Evolutionary conservation across 192 early-diverging fungal genomes (phyloP).

Genomic region (Backusella australiensis): DNA sequence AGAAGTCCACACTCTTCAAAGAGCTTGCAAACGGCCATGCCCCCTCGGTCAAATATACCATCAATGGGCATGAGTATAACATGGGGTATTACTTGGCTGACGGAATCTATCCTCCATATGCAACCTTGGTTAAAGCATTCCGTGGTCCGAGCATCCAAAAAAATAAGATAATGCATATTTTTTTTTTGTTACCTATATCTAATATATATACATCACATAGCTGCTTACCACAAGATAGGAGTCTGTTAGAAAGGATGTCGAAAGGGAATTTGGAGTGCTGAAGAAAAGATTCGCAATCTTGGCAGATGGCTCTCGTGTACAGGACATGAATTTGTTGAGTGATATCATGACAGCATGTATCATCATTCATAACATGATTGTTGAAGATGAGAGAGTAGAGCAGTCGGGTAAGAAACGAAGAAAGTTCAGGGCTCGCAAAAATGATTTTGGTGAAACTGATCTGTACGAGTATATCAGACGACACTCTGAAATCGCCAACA

Average conservation of each 20-base stretch:
- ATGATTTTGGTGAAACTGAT: no score
- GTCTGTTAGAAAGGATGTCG: not conserved
- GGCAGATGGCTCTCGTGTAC: no score
- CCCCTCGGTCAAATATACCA: not conserved
- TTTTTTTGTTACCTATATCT: no score
- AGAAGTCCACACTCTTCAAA: not conserved
- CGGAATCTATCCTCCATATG: not conserved
- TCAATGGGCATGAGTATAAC: not conserved
- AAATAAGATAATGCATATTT: not conserved
- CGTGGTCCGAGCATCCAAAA: not conserved
- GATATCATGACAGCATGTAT: not conserved
- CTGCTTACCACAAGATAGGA: not conserved
- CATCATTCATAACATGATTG: not conserved
- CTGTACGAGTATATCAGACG: no score
- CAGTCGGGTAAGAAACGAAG: no score
- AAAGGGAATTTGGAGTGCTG: not conserved
- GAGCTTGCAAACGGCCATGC: not conserved
- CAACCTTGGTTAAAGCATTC: not conserved
- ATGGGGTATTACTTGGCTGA: not conserved
- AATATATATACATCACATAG: not conserved
- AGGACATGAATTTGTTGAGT: not conserved
- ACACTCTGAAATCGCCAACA: no score
- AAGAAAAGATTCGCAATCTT: not conserved
- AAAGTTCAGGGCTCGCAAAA: no score
- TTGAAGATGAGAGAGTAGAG: not conserved